Base-by-base conservation (phyloP, 306 rosid species). In the Lathyrus tuberosus region DNA sequence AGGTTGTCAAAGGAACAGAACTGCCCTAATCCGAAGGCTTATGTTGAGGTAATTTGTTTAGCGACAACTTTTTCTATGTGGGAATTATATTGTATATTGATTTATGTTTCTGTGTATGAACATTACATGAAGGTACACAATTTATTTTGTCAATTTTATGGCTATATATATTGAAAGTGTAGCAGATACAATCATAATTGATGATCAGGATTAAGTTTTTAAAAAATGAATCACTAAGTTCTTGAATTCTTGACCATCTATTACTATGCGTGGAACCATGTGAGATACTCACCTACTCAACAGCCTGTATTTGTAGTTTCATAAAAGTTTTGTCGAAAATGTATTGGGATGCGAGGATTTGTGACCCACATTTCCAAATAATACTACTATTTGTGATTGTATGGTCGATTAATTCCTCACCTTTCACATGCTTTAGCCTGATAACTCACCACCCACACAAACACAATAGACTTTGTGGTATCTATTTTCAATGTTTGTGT, bases 21-120 rank as follows among this genome's bases (percentile, higher is more conserved):
- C 62, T 94, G 99, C 79, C 99, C 98, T n/a, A 69, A 94, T 83
- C 98, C 98, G 13, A 82, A 81, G 80, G 97, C 96, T 69, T 94
- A 88, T 78, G 83, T 90, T 69, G 89, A 90, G 98, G 98, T 94
- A 79, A 12, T 31, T 51, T 31, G 24, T 22, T 24, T 22, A 22
- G 35, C 4, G 13, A 17, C 31, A 13, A 40, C 38, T 53, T 22
- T 53, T 53, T 22, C 33, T 53, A 33, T 15, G 15, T 53, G 35
- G 60, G 60, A 56, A 28, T 13, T 26, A 28, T 56, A 13, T 5
- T 26, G 37, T 26, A 26, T 26, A 54, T 24, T 24, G 37, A 6
- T 16, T 26, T 54, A 12, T 12, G 15, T 12, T 53, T 51, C 28
- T 17, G 30, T 54, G 35, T 14, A 54, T 54, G 35, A 11, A 35